Conservation (phyloP, 2,329 filamentous ascomycete species). For the Ophiognomonia clavigignenti-juglandacearum region DNA sequence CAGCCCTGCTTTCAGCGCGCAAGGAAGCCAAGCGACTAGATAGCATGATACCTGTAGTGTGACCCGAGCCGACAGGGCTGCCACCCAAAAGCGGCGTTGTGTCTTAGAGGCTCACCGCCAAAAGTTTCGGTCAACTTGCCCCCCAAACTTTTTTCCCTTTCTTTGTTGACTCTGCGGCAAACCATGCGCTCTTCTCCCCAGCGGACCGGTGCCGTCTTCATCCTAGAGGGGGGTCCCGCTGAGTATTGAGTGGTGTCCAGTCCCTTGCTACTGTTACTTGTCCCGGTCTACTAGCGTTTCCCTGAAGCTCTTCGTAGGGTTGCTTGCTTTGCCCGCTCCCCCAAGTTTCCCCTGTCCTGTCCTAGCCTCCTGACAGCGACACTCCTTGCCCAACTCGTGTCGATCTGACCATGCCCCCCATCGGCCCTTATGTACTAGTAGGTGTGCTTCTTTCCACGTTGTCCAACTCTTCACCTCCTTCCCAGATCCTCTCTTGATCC, state of each 20-base stretch:
- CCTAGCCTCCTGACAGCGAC: neutral
- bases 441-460: constrained; percentile 11
- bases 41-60: constrained; percentile 1
- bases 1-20: neutral
- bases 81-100: constrained; percentile 2
- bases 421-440: constrained; percentile 12
- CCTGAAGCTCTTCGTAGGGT: neutral
- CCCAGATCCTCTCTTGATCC: neutral
- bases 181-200: neutral
- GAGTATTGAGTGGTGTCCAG: neutral
- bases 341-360: neutral
- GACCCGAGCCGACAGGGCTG: constrained; percentile 1
- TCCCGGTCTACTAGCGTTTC: neutral
- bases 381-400: neutral
- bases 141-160: neutral
- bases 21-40: neutral
- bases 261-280: neutral
- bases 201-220: neutral
- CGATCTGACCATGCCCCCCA: constrained; percentile 3
- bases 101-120: constrained; percentile 12
- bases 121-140: constrained; percentile 11
- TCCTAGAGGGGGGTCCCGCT: too few relatives aligned
- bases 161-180: neutral
- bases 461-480: constrained; percentile 3
- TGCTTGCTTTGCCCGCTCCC: neutral